A percentile compares a stretch with the other conserved stretches of the same genome.
phyloP scores from a whole-genome alignment of 1,284 basidiomycete species.

The Porodaedalea pini region DNA sequence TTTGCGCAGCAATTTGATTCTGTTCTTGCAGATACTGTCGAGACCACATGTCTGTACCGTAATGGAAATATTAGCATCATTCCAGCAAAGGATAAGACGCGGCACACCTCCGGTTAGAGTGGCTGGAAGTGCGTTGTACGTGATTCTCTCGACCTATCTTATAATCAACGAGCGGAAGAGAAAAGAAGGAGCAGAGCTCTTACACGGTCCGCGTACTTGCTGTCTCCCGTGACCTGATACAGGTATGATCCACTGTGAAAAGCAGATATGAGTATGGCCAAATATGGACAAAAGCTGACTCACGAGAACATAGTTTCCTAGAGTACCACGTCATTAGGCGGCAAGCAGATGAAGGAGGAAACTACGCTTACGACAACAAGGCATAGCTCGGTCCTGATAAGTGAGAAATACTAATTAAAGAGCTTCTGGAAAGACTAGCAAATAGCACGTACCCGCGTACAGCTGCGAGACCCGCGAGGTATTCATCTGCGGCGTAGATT shows the following conservation, averaged over 20 bases:
- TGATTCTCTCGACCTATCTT: slow-evolving; percentile 51
- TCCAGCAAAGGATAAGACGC: not conserved
- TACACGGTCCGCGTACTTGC: slow-evolving; percentile 52
- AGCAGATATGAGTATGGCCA: not conserved
- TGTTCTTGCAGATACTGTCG: slow-evolving; percentile 58
- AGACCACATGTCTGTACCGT: slow-evolving; percentile 50
- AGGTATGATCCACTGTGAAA: slow-evolving; percentile 47
- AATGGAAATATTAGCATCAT: not conserved
- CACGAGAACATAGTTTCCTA: slow-evolving; percentile 64
- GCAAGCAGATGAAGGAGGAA: not conserved
- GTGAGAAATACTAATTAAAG: slow-evolving; percentile 2
- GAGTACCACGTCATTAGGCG: not conserved
- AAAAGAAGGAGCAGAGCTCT: slow-evolving; percentile 14
- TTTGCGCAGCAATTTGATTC: slow-evolving; percentile 55
- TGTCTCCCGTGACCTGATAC: slow-evolving; percentile 55
- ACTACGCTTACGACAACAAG: slow-evolving; percentile 53
- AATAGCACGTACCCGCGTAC: slow-evolving; percentile 43
- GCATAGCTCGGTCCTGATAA: slow-evolving; percentile 48
- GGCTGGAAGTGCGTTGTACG: slow-evolving; percentile 56
- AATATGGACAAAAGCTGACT: slow-evolving; percentile 22
- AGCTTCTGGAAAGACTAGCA: not conserved
- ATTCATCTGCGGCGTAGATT: slow-evolving; percentile 57
- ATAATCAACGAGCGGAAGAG: not conserved
- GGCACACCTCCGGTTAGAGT: slow-evolving; percentile 46
- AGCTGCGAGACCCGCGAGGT: slow-evolving; percentile 52